Percentiles rank a stretch among this genome's conserved stretches.
Evolutionary conservation across 73 alveolate species (phyloP).

Genomic region (Urostyla sp.): DNA sequence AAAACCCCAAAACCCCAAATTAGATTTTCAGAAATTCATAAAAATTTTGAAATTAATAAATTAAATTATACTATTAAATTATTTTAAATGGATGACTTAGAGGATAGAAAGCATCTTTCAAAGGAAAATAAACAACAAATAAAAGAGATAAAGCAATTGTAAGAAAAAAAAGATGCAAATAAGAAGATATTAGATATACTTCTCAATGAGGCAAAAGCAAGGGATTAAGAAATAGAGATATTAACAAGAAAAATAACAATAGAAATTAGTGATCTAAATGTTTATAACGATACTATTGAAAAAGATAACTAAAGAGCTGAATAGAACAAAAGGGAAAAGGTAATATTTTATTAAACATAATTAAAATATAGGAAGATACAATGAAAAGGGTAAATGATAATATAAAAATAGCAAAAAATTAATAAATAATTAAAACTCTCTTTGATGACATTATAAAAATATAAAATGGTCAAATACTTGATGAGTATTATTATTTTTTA

Average conservation of each 20-base stretch:
- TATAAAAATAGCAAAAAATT: not conserved
- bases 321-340: constrained; percentile 8
- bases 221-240: constrained; percentile 32
- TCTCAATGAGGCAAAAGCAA: constrained; percentile 16
- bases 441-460: constrained; percentile 2
- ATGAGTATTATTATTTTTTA: constrained; percentile 21
- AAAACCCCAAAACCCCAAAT: no score
- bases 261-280: constrained; percentile 28
- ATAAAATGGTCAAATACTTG: constrained; percentile 29
- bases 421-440: not conserved
- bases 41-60: no score
- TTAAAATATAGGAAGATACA: constrained; percentile 34
- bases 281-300: not conserved
- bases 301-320: not conserved
- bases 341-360: not conserved
- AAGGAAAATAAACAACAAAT: not conserved
- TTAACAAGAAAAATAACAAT: constrained; percentile 11
- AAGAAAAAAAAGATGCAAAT: not conserved
- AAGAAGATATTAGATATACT: constrained; percentile 2
- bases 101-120: no score
- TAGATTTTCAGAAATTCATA: no score
- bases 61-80: no score
- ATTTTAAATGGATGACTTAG: no score
- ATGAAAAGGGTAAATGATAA: not conserved
- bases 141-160: not conserved